Conservation (phyloP, 805 yeast genomes). For the Starmerella stellata region DNA sequence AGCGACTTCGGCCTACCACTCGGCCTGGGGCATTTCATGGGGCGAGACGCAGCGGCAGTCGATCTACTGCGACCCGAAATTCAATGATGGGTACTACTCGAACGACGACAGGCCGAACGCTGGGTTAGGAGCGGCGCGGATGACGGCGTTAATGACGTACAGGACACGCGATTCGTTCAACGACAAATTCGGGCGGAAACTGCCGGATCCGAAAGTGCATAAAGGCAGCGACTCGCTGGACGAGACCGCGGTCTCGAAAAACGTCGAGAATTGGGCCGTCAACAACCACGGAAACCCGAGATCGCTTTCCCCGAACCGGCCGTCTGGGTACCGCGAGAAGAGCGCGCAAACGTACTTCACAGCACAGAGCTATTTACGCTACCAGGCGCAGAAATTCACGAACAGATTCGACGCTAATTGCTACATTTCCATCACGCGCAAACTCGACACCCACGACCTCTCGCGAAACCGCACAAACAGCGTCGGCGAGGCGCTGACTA, state of each 20-base stretch:
- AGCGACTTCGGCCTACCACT: constrained; percentile 85
- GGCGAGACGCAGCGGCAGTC: constrained; percentile 96
- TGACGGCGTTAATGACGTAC: constrained; percentile 88
- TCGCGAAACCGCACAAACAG: constrained; percentile 51
- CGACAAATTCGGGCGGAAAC: constrained; percentile 70
- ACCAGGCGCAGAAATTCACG: constrained; percentile 84
- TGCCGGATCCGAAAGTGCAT: constrained; percentile 33
- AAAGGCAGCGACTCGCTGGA: constrained; percentile 23
- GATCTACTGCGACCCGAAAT: constrained; percentile 86
- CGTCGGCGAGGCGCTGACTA: constrained; percentile 35
- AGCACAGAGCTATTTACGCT: constrained; percentile 85
- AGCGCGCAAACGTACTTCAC: constrained; percentile 51
- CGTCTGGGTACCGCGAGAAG: constrained; percentile 12
- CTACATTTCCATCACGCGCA: constrained; percentile 82
- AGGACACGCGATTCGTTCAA: constrained; percentile 86
- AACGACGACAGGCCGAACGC: constrained; percentile 61
- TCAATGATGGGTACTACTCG: constrained; percentile 72
- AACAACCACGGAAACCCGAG: constrained; percentile 65
- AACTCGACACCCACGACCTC: constrained; percentile 87
- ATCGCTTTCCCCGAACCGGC: constrained; percentile 8
- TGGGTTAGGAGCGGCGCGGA: constrained; percentile 90
- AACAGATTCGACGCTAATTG: constrained; percentile 90
- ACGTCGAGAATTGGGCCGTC: constrained; percentile 59
- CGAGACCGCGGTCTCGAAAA: constrained; percentile 7
- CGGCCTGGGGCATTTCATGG: constrained; percentile 99